Base-by-base conservation (phyloP, 2,329 filamentous ascomycete genomes). In the Phialocephala sp. region DNA sequence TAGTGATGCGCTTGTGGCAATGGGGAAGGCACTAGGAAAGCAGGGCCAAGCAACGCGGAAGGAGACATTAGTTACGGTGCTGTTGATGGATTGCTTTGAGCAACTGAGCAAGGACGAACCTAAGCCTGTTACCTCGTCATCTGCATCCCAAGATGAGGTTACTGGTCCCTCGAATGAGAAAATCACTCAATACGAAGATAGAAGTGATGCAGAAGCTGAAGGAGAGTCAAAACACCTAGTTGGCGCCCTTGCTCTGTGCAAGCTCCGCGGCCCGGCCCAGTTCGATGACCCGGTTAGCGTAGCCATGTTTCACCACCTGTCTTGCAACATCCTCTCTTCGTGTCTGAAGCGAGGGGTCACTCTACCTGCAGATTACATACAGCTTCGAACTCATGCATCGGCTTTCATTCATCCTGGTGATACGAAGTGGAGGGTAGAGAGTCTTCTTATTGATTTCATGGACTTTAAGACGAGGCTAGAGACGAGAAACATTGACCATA, bases 51-150 rank as follows among this genome's bases (percentile, higher is more conserved):
- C 63, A 43, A 41, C 20, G 5, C 35, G 65, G 24, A 61, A 68
- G 24, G 54, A 61, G 15, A 63, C 65, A 5, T 22, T 70, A n/a
- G 37, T 66, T 54, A 59, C 65, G n/a, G 57, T 62, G 12, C 43
- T 70, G 8, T 55, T 67, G 6, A 64, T 70, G 20, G 66, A 70
- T 58, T 55, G 65, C 1, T 70, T 67, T 35, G 68, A 70, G 54
- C 67, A 61, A 37, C 58, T 69, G 20, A 64, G 56, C 0, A 50
- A 43, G 11, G 54, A 27, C 22, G 22, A 54, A 32, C 18, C 54
- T 52, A 45, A 52, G 18, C 27, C 50, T 15, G 35, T 41, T 6
- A 55, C 55, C 8, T 41, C 60, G 11, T 60, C 59, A 55, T 27
- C 20, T 11, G 22, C 11, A 8, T 5, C 45, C 20, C n/a, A 5